Base-by-base conservation (phyloP, 2,329 filamentous ascomycete genomes). In the Claviceps citrina region DNA sequence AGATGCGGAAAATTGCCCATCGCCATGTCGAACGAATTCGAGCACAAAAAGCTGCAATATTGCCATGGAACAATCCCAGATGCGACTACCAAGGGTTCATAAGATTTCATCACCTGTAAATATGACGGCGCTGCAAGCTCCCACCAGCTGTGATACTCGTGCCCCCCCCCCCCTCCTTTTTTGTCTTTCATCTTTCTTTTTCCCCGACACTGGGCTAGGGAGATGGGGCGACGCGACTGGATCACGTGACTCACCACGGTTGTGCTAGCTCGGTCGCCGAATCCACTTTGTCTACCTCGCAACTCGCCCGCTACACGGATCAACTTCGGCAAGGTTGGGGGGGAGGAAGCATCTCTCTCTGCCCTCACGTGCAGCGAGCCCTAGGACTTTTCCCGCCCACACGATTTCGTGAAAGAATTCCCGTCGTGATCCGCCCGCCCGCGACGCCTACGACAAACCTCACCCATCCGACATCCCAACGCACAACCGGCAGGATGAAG, bases 401-500 rank as follows among this genome's bases (percentile, higher is more conserved):
- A 63, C 57, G 55, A 57, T 55, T 55, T 58, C 54, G 53, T 51
- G 51, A 55, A 61, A 53, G 51, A 56, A 52, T 59, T 58, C 53
- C 30, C 16, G 56, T 56, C 54, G 58, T 55, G 58, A 59, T 47
- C 48, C 55, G 53, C 51, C 51, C 48, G 46, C 26, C 33, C 35
- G 35, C 53, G 54, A 56, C 53, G 53, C 52, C 51, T 48, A 58
- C 49, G 59, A n/a, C 60, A 58, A 60, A 58, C 58, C 58, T 61
- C 58, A 59, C 58, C 57, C 52, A 53, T 52, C 52, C 61, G 56
- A 58, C 62, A 64, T 62, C 59, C 59, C 58, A 43, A 36, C 43
- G 59, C 59, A 61, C 61, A 58, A 65, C 65, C 67, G 70, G 71
- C 82, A 95, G 84, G 72, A 96, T 96, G 91, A 93, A 84, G 77